Conservation (phyloP, 495 filamentous ascomycete genomes). For the Sphaerosporella brunnea region DNA sequence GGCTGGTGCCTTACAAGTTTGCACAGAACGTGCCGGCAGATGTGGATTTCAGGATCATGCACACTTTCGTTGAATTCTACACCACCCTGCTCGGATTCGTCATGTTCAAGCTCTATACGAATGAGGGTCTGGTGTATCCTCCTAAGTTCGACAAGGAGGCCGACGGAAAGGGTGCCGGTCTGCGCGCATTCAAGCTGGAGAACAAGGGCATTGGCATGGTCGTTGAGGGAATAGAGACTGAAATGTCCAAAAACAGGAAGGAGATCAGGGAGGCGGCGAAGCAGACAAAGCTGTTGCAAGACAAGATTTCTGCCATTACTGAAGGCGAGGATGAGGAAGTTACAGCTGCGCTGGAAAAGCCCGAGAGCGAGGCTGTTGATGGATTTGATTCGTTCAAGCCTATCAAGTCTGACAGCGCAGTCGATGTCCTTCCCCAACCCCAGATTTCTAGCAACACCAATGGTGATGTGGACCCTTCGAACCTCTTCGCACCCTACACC, state of each 20-base stretch:
- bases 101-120: constrained; percentile 84
- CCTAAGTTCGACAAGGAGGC: constrained; percentile 77
- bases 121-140: constrained; percentile 77
- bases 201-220: constrained; percentile 41
- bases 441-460: constrained; percentile 37
- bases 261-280: constrained; percentile 35
- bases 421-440: constrained; percentile 75
- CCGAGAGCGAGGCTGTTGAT: constrained; percentile 39
- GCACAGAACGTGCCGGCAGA: constrained; percentile 83
- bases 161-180: constrained; percentile 75
- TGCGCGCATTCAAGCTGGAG: constrained; percentile 81
- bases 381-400: constrained; percentile 80
- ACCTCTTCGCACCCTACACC: constrained; percentile 70
- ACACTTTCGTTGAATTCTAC: constrained; percentile 97
- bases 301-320: constrained; percentile 30
- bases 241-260: constrained; percentile 36
- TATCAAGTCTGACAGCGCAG: constrained; percentile 40
- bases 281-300: constrained; percentile 31
- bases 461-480: constrained; percentile 36
- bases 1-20: constrained; percentile 93
- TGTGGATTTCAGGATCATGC: constrained; percentile 97
- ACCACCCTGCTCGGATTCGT: constrained; percentile 88
- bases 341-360: constrained; percentile 31
- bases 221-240: background rate
- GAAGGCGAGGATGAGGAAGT: constrained; percentile 24